A percentile compares a stretch with the other conserved stretches of the same genome.
Conservation (phyloP, 2,329 filamentous ascomycete genomes). For the Trichophyton benhamiae region DNA sequence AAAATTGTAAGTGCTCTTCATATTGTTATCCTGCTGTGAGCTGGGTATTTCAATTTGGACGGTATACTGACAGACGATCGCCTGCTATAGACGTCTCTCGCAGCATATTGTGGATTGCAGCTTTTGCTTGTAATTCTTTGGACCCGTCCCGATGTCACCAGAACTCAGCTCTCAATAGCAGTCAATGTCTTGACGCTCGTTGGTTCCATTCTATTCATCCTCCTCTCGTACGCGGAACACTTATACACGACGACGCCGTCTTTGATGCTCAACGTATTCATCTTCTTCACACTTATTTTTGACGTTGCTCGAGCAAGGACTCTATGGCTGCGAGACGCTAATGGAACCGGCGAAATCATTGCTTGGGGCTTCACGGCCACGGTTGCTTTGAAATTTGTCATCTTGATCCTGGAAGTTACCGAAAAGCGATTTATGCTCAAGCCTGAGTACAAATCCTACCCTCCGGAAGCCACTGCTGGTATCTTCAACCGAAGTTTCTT, state of each 20-base stretch:
- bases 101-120: conserved; percentile 25
- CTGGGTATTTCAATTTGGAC: not conserved
- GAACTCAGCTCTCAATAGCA: conserved; percentile 26
- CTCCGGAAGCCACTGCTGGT: conserved; percentile 42
- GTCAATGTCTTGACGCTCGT: conserved; percentile 22
- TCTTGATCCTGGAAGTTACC: conserved; percentile 35
- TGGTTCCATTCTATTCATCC: conserved; percentile 22
- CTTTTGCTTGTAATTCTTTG: conserved; percentile 28
- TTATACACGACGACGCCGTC: conserved; percentile 35
- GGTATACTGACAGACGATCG: not conserved
- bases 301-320: conserved; percentile 37
- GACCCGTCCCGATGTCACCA: conserved; percentile 21
- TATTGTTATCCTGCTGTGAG: not conserved
- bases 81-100: conserved; percentile 20
- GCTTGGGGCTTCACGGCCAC: conserved; percentile 33
- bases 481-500: conserved; percentile 40
- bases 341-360: conserved; percentile 24
- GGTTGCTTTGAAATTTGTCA: conserved; percentile 32
- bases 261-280: conserved; percentile 36
- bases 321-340: conserved; percentile 26
- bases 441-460: conserved; percentile 28
- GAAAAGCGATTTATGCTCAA: conserved; percentile 35
- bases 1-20: conserved; percentile 25
- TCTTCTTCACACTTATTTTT: conserved; percentile 35
- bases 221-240: conserved; percentile 39